Conservation (phyloP, 2,329 filamentous ascomycete species). For the Beauveria sp. region DNA sequence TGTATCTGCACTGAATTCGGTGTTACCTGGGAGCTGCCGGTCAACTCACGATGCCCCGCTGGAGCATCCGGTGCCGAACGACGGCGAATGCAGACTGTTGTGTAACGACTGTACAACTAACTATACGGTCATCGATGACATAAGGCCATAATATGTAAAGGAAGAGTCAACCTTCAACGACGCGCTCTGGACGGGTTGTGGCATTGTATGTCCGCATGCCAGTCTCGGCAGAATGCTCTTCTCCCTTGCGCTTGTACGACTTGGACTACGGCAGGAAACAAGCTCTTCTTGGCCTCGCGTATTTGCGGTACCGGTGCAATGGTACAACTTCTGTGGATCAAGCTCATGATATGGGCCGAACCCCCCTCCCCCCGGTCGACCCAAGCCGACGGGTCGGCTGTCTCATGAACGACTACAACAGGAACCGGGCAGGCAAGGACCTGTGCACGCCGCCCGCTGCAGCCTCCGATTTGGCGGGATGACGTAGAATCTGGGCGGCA, state of each 20-base stretch:
- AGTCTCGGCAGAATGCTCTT: not conserved
- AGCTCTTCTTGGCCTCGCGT: not conserved
- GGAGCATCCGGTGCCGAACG: too few species aligned
- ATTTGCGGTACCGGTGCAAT: not conserved
- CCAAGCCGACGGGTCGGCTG: slow-evolving; percentile 6
- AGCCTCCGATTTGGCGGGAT: not conserved
- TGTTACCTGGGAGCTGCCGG: not conserved
- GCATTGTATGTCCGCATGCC: not conserved
- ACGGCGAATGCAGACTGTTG: not conserved
- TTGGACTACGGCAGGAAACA: not conserved
- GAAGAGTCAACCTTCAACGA: not conserved
- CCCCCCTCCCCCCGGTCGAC: not conserved
- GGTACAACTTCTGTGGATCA: not conserved
- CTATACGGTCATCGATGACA: not conserved
- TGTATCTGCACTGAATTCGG: not conserved
- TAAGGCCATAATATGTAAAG: not conserved
- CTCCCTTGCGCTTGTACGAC: not conserved
- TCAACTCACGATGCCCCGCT: not conserved
- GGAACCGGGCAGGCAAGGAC: not conserved
- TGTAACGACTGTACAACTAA: not conserved
- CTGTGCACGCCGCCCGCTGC: not conserved
- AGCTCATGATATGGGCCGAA: not conserved
- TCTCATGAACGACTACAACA: not conserved
- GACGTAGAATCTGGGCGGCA: not conserved
- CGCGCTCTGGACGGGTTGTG: not conserved